These are phyloP conservation scores for Amesomyces nigricolor DNA, from an alignment of 2,329 filamentous ascomycete genomes.

Conservation along the genomic window DNA sequence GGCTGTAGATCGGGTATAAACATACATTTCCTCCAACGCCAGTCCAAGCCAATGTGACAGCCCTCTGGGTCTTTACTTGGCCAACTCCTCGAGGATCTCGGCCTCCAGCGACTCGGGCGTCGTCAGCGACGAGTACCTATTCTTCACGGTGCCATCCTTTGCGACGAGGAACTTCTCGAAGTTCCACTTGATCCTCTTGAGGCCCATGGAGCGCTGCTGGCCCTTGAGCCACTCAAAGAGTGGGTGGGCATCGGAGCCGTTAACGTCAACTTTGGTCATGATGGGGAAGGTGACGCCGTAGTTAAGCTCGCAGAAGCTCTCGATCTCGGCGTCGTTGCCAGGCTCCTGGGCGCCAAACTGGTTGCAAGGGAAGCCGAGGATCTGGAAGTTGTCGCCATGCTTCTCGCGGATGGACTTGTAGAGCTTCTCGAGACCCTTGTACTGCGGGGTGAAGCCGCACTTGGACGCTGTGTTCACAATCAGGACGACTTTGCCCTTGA, in stretches of 20 bases:
- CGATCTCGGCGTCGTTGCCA: conserved; percentile 72
- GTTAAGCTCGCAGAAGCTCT: conserved; percentile 84
- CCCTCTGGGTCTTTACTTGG: conserved; percentile 37
- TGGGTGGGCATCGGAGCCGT: conserved; percentile 74
- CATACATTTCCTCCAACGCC: background rate
- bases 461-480: conserved; percentile 98
- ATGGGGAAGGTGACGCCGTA: conserved; percentile 92
- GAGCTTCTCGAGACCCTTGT: conserved; percentile 80
- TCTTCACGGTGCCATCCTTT: conserved; percentile 77
- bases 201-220: conserved; percentile 71
- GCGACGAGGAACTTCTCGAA: conserved; percentile 97
- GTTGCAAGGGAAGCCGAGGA: conserved; percentile 98
- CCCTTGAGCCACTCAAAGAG: conserved; percentile 72
- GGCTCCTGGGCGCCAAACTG: conserved; percentile 93
- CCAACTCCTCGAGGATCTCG: conserved; percentile 68
- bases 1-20: no score
- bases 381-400: conserved; percentile 69
- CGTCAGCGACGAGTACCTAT: conserved; percentile 79
- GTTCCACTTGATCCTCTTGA: conserved; percentile 97
- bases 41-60: background rate
- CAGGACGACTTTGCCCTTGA: conserved; percentile 89
- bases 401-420: conserved; percentile 70
- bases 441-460: conserved; percentile 98
- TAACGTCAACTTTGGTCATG: conserved; percentile 88
- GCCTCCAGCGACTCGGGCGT: conserved; percentile 79